Conservation (phyloP, 2,329 filamentous ascomycete species). For the Catunica adiposa region DNA sequence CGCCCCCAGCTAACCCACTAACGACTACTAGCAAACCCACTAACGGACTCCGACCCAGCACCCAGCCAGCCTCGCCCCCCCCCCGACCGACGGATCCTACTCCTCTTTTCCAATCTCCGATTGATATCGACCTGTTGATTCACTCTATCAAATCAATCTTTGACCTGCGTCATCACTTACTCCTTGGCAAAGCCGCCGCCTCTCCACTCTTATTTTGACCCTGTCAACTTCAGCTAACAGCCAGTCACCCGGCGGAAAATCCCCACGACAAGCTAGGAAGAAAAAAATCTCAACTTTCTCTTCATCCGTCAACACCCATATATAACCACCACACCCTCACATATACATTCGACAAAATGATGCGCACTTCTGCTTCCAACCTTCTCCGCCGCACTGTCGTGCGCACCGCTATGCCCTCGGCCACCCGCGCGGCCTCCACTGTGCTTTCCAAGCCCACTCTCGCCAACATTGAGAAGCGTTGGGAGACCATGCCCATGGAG, state of each 20-base stretch:
- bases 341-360: constrained; percentile 26
- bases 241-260: background rate
- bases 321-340: background rate
- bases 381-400: constrained; percentile 35
- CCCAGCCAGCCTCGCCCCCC: too few relatives aligned
- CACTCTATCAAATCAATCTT: background rate
- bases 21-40: background rate
- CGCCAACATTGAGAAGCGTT: constrained; percentile 97
- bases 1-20: background rate
- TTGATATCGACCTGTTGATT: background rate
- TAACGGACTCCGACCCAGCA: background rate
- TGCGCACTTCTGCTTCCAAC: constrained; percentile 34
- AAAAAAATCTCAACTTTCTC: background rate
- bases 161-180: background rate
- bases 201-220: constrained; percentile 10
- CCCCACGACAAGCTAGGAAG: background rate
- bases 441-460: constrained; percentile 97
- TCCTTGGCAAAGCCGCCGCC: constrained; percentile 7
- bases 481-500: constrained; percentile 93
- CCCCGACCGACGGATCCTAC: background rate
- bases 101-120: background rate
- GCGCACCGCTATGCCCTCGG: constrained; percentile 28
- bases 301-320: too few relatives aligned
- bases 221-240: background rate
- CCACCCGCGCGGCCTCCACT: constrained; percentile 44